Percentiles rank a stretch among this genome's conserved stretches.
Evolutionary conservation across 2,329 filamentous ascomycete species (phyloP).

Genomic region (Alternaria gaisen): DNA sequence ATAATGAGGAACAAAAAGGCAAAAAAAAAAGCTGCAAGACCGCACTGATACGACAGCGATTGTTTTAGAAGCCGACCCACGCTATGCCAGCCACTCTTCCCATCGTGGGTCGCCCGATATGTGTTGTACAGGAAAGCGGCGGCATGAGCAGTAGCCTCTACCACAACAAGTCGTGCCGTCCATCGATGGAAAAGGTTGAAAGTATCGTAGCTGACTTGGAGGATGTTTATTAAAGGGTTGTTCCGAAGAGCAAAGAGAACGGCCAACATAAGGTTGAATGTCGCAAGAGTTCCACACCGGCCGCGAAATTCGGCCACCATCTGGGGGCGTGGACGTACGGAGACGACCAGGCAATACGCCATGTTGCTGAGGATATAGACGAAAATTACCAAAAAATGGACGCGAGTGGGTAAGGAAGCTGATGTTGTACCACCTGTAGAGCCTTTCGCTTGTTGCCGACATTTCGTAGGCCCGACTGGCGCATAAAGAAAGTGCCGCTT

Average conservation of each 20-base stretch:
- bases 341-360: conserved; percentile 51
- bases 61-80: conserved; percentile 38
- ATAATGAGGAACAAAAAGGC: conserved; percentile 68
- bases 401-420: conserved; percentile 52
- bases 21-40: conserved; percentile 68
- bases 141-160: conserved; percentile 72
- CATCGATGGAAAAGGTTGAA: conserved; percentile 81
- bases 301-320: conserved; percentile 64
- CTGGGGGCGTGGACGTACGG: conserved; percentile 78
- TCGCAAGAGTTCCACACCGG: conserved; percentile 72
- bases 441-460: conserved; percentile 54
- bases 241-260: conserved; percentile 76
- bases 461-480: conserved; percentile 47
- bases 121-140: conserved; percentile 62
- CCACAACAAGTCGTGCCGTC: conserved; percentile 75
- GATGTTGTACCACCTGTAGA: conserved; percentile 45
- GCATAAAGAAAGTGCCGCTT: conserved; percentile 54
- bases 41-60: conserved; percentile 63
- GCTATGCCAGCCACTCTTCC: conserved; percentile 48
- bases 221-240: conserved; percentile 74
- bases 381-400: conserved; percentile 53
- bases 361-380: conserved; percentile 53
- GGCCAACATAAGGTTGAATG: conserved; percentile 78
- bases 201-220: conserved; percentile 78
- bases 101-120: conserved; percentile 55